Evolutionary conservation across 768 basidiomycete species (phyloP), one percentile per base, ranked within the genome.

Genomic region (Termitomyces bulborhizus): DNA sequence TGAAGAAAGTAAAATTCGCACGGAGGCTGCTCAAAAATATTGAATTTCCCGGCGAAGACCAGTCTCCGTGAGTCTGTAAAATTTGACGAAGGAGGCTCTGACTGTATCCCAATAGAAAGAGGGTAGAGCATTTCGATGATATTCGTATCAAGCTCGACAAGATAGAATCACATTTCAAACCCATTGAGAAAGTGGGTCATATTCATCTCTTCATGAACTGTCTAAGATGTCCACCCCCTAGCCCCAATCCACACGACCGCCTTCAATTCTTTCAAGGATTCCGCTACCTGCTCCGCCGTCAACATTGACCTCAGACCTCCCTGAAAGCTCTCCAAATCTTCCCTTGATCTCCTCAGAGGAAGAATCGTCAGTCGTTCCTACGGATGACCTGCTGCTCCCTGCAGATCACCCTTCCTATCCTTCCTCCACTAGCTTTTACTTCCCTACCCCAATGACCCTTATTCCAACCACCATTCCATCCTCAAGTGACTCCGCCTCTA

Each of bases 11-110:
- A 3, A 82, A 80, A 59, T 79, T 78, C 63, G 86, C 85, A 0
- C 70, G 76, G 49, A 73, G 73, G 56, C 67, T 89, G 54, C 59
- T 88, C 42, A 77, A 76, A 64, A 83, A 81, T 56, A 79, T 86
- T 16, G 81, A 86, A 58, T 60, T 76, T 31, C 73, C 80, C 56
- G 76, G 73, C 32, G 69, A 69, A 13, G 74, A 77, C 53, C 68
- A 69, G 5, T 65, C 75, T 21, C 71, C 74, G 78, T 82, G 50
- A 62, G 78, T 46, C 46, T 26, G 36, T 9, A 18, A 40, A 51
- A 16, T 34, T n/a, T 24, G 12, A n/a, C 24, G 18, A 40, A 39
- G 41, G 39, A 46, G 53, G 29, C 37, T 42, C 46, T 49, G 48
- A 49, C 16, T 18, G 27, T n/a, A 18, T 32, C n/a, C 34, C 32